phyloP scores from a whole-genome alignment of 306 rosid genomes.

The Vigna nakashimae region DNA sequence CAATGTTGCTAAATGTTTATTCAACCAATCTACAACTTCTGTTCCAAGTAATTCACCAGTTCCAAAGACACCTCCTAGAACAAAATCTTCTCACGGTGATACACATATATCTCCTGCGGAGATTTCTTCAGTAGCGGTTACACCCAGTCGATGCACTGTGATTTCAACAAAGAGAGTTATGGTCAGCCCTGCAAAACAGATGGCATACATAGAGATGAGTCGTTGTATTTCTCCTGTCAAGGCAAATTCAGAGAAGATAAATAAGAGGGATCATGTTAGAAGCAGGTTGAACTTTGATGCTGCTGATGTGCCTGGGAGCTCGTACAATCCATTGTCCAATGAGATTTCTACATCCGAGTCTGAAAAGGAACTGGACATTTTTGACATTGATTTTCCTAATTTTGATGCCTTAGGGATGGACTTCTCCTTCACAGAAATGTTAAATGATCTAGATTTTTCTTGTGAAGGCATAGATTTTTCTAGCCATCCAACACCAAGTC shows the following conservation, averaged over 20 bases:
- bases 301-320: conserved; percentile 51
- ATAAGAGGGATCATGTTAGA: conserved; percentile 77
- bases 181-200: conserved; percentile 78
- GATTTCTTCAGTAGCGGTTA: conserved; percentile 52
- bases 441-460: conserved; percentile 68
- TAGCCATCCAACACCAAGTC: conserved; percentile 57
- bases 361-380: conserved; percentile 67
- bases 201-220: conserved; percentile 73
- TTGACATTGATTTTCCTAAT: conserved; percentile 73
- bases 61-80: conserved; percentile 71
- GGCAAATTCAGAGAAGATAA: conserved; percentile 53
- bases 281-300: conserved; percentile 82
- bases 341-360: conserved; percentile 68
- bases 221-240: conserved; percentile 76
- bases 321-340: conserved; percentile 42
- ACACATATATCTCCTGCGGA: conserved; percentile 69
- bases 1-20: conserved; percentile 76
- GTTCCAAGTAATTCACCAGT: conserved; percentile 60
- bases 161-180: conserved; percentile 87
- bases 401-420: conserved; percentile 74
- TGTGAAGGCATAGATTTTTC: conserved; percentile 62
- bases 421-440: conserved; percentile 77
- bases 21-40: conserved; percentile 60
- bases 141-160: conserved; percentile 69
- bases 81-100: conserved; percentile 59